These are phyloP conservation scores for Euphorbia lathyris DNA, from an alignment of 345 rosid genomes.

Conservation along the genomic window DNA sequence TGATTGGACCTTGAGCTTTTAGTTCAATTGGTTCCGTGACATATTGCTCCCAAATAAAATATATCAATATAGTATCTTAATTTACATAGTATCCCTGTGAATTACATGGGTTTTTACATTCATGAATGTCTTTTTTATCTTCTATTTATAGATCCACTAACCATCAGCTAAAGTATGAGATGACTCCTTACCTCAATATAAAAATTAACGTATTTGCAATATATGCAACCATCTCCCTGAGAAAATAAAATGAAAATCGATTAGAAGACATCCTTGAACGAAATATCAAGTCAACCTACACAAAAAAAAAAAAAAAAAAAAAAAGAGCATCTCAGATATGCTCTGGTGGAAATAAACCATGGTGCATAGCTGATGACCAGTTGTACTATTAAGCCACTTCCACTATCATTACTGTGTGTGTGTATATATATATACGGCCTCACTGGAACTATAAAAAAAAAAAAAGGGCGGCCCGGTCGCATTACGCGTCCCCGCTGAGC, in stretches of 20 bases:
- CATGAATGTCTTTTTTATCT: neutral
- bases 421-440: neutral
- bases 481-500: too few relatives aligned
- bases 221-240: slow-evolving; percentile 97
- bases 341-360: neutral
- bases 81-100: too few relatives aligned
- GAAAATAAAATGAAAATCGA: slow-evolving; percentile 13
- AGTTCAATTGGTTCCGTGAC: too few relatives aligned
- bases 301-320: neutral
- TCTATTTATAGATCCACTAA: neutral
- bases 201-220: slow-evolving; percentile 95
- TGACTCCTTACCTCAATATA: slow-evolving; percentile 70
- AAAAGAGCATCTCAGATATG: neutral
- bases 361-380: neutral
- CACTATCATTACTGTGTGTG: too few relatives aligned
- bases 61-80: too few relatives aligned
- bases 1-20: too few relatives aligned
- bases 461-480: too few relatives aligned
- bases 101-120: too few relatives aligned
- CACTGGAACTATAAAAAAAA: neutral
- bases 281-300: neutral
- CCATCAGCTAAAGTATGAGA: neutral
- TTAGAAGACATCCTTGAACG: slow-evolving; percentile 3
- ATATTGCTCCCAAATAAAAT: too few relatives aligned
- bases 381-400: neutral